These are phyloP conservation scores for Endoconidiophora laricicola DNA, from an alignment of 2,329 filamentous ascomycete genomes.

Conservation along the genomic window DNA sequence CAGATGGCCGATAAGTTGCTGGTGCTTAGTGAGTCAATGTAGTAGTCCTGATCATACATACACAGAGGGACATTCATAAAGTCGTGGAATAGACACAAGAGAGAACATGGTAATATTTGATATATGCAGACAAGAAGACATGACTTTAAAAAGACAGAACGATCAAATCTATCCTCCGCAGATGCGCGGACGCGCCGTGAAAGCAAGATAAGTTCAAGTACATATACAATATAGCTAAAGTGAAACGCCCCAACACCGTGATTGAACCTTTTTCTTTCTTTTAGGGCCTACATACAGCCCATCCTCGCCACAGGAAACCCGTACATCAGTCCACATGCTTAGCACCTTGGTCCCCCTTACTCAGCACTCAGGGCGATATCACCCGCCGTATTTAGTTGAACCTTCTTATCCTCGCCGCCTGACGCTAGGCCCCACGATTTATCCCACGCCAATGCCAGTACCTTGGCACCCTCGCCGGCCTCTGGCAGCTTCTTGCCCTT, in stretches of 20 bases:
- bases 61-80: too few species aligned
- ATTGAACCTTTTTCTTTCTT: conserved; percentile 3
- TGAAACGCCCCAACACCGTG: conserved; percentile 9
- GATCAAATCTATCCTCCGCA: conserved; percentile 1
- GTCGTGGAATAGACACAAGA: background rate
- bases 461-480: conserved; percentile 73
- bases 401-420: conserved; percentile 79
- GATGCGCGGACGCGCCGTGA: too few species aligned
- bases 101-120: conserved; percentile 5
- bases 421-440: conserved; percentile 74
- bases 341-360: background rate
- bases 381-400: conserved; percentile 59
- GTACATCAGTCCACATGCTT: background rate
- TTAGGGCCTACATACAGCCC: too few species aligned
- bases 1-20: conserved; percentile 54
- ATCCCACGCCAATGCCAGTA: conserved; percentile 81
- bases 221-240: background rate
- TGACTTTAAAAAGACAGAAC: conserved; percentile 1
- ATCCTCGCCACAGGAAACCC: too few species aligned
- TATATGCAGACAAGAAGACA: conserved; percentile 1
- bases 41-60: conserved; percentile 30
- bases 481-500: conserved; percentile 46
- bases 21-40: conserved; percentile 56
- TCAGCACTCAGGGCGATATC: conserved; percentile 8
- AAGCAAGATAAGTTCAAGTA: background rate